Evolutionary conservation across 1,284 basidiomycete genomes (phyloP).

Genomic region (Sanguinoderma infundibulare): DNA sequence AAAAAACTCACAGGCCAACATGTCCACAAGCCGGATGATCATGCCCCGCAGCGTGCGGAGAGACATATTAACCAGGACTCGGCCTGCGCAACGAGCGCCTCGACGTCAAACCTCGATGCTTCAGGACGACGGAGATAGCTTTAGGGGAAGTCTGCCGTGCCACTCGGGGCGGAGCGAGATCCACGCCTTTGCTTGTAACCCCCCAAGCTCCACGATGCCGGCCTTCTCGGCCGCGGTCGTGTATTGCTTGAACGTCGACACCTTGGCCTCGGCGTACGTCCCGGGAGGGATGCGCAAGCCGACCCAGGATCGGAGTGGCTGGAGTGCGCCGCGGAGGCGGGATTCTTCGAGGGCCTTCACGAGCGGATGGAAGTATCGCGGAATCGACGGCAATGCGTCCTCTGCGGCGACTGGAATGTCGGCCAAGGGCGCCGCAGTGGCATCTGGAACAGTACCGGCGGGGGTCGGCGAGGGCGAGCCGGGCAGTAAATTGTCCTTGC

Average conservation of each 20-base stretch:
- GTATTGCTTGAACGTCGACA: conserved; percentile 50
- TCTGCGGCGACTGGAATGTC: not conserved
- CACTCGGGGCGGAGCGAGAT: conserved; percentile 41
- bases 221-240: conserved; percentile 45
- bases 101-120: too few species aligned
- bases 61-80: not conserved
- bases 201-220: conserved; percentile 54
- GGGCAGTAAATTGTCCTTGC: not conserved
- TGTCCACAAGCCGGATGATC: too few species aligned
- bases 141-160: conserved; percentile 10
- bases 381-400: not conserved
- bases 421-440: not conserved
- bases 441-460: too few species aligned
- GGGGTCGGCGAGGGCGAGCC: not conserved
- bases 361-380: conserved; percentile 19
- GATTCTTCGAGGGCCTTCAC: conserved; percentile 25
- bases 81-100: not conserved
- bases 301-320: conserved; percentile 45
- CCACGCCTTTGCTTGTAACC: conserved; percentile 46
- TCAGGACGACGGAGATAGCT: not conserved
- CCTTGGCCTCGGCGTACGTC: conserved; percentile 48
- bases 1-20: not conserved
- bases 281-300: conserved; percentile 38
- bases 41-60: not conserved
- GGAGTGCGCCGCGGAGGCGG: conserved; percentile 36